These are phyloP conservation scores for Citrus mangshanensis DNA, from an alignment of 345 rosid genomes.

Conservation along the genomic window DNA sequence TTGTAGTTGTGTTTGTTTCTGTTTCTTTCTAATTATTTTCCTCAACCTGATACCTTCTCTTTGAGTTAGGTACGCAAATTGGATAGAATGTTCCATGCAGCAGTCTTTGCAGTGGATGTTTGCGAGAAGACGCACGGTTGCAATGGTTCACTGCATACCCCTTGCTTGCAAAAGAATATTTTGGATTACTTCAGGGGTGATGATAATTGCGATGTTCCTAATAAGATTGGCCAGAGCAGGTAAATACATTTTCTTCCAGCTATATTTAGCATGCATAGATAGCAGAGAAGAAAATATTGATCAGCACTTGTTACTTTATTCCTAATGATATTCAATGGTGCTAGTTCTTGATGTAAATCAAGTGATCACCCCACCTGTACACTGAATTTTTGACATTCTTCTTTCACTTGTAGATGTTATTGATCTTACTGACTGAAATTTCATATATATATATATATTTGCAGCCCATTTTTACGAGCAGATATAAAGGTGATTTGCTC, in stretches of 20 bases:
- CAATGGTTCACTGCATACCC: conserved; percentile 41
- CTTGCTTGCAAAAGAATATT: conserved; percentile 55
- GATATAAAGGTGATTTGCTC: conserved; percentile 73
- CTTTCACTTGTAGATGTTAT: background rate
- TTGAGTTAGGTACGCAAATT: conserved; percentile 43
- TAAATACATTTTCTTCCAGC: conserved; percentile 13
- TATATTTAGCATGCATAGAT: background rate
- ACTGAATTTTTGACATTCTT: background rate
- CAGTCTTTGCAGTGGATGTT: conserved; percentile 31
- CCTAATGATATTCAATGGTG: background rate
- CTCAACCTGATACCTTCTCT: conserved; percentile 8
- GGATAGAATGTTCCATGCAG: conserved; percentile 51
- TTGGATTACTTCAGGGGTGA: conserved; percentile 52
- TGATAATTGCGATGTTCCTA: conserved; percentile 20
- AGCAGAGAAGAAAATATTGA: background rate
- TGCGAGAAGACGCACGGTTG: conserved; percentile 50
- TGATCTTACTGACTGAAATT: conserved; percentile 25
- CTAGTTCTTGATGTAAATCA: background rate
- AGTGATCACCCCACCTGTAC: background rate
- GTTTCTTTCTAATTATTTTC: background rate
- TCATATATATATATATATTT: conserved; percentile 15
- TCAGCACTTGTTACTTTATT: too few species aligned
- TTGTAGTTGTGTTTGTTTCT: background rate
- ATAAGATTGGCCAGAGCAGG: conserved; percentile 50
- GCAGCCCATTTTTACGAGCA: conserved; percentile 91